These are phyloP conservation scores for Talaromyces atroroseus DNA, from an alignment of 2,329 filamentous ascomycete species.

Conservation along the genomic window DNA sequence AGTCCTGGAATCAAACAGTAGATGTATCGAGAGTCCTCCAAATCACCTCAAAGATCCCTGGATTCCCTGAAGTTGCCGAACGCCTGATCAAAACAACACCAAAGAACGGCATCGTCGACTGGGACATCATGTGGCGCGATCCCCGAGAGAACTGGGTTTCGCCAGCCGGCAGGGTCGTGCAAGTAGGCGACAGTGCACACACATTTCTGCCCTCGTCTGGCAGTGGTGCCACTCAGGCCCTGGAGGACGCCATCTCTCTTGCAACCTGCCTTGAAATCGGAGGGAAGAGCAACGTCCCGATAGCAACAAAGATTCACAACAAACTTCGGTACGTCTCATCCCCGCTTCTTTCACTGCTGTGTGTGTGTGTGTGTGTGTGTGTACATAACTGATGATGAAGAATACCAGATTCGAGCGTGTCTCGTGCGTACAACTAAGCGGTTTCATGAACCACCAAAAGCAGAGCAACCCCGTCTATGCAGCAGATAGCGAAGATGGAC, in stretches of 20 bases:
- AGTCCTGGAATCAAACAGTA: slow-evolving; percentile 6
- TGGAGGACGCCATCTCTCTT: slow-evolving; percentile 47
- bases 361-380: background rate
- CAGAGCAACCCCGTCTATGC: slow-evolving; percentile 1
- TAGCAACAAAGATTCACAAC: slow-evolving; percentile 15
- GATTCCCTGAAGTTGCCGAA: slow-evolving; percentile 1
- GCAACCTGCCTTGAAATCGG: slow-evolving; percentile 37
- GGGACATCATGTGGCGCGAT: slow-evolving; percentile 13
- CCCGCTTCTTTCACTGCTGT: background rate
- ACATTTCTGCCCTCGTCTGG: slow-evolving; percentile 46
- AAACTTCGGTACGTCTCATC: slow-evolving; percentile 14
- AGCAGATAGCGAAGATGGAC: background rate
- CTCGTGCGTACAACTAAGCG: slow-evolving; percentile 13
- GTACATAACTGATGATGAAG: background rate
- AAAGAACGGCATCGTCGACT: slow-evolving; percentile 3
- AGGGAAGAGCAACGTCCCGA: slow-evolving; percentile 16
- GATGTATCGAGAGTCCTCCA: slow-evolving; percentile 1
- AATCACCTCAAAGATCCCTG: background rate
- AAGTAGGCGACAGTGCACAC: slow-evolving; percentile 50
- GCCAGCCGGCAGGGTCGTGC: slow-evolving; percentile 33
- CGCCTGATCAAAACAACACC: slow-evolving; percentile 5
- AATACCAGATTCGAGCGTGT: slow-evolving; percentile 16
- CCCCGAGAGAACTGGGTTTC: slow-evolving; percentile 34
- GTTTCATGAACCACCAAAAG: slow-evolving; percentile 9
- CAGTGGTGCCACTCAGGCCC: slow-evolving; percentile 45